Percentiles rank a stretch among this genome's conserved stretches.
Evolutionary conservation across 345 rosid species (phyloP).

Genomic region (Pistacia integerrima): DNA sequence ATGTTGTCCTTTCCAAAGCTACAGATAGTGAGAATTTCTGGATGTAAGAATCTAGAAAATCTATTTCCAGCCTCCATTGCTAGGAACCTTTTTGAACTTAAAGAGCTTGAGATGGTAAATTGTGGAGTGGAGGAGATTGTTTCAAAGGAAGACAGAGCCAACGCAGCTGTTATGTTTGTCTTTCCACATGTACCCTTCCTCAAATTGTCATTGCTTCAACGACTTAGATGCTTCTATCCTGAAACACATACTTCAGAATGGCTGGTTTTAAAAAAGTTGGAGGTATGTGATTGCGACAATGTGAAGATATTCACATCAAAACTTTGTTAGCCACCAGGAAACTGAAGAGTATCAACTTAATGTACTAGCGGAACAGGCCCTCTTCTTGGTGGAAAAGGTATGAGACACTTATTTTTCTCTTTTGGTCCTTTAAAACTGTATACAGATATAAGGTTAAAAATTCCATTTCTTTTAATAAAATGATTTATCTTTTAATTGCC

Average conservation of each 20-base stretch:
- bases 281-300: neutral
- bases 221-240: constrained; percentile 5
- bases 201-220: neutral
- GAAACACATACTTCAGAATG: neutral
- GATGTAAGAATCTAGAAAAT: neutral
- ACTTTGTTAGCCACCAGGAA: too few relatives aligned
- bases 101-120: neutral
- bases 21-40: too few relatives aligned
- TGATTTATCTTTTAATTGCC: too few relatives aligned
- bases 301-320: neutral
- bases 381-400: neutral
- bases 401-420: too few relatives aligned
- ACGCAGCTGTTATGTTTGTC: neutral
- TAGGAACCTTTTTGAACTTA: neutral
- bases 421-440: too few relatives aligned
- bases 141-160: neutral
- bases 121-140: neutral
- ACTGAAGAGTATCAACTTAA: too few relatives aligned
- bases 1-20: too few relatives aligned
- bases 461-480: too few relatives aligned
- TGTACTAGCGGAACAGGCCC: neutral
- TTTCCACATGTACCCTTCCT: constrained; percentile 10
- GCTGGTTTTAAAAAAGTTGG: neutral
- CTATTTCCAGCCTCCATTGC: neutral
- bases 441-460: too few relatives aligned